A percentile compares a stretch with the other conserved stretches of the same genome.
Evolutionary conservation across 1,139 yeast species (phyloP).

Genomic region (Yamadazyma diospyri): DNA sequence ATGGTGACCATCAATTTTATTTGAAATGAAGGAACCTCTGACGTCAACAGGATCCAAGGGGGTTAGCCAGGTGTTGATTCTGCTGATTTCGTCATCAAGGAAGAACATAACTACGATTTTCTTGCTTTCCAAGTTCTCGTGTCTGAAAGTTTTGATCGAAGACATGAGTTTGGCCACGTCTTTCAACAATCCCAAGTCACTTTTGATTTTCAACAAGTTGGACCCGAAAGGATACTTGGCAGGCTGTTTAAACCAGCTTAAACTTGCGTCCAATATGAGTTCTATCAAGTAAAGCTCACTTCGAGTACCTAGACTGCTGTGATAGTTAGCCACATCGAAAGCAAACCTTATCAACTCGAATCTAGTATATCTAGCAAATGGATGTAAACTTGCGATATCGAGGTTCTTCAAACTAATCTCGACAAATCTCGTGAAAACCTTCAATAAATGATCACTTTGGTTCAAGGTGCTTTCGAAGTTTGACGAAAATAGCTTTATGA

Average conservation of each 20-base stretch:
- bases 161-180: constrained; percentile 44
- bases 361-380: constrained; percentile 70
- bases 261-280: constrained; percentile 59
- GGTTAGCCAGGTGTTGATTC: constrained; percentile 74
- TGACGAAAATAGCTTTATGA: constrained; percentile 70
- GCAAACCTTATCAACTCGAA: constrained; percentile 73
- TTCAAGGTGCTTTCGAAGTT: constrained; percentile 78
- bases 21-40: constrained; percentile 32
- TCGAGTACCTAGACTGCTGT: constrained; percentile 46
- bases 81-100: constrained; percentile 71
- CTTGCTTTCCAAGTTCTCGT: constrained; percentile 36
- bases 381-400: constrained; percentile 69
- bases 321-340: constrained; percentile 59
- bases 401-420: constrained; percentile 56
- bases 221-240: constrained; percentile 82
- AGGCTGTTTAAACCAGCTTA: constrained; percentile 73
- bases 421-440: constrained; percentile 63
- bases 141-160: constrained; percentile 19
- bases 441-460: constrained; percentile 69
- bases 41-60: constrained; percentile 54
- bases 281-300: constrained; percentile 44
- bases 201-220: constrained; percentile 64
- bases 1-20: constrained; percentile 31
- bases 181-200: constrained; percentile 60
- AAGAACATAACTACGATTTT: constrained; percentile 55